phyloP scores from a whole-genome alignment of 1,139 yeast species.

The Kazachstania sp. region DNA sequence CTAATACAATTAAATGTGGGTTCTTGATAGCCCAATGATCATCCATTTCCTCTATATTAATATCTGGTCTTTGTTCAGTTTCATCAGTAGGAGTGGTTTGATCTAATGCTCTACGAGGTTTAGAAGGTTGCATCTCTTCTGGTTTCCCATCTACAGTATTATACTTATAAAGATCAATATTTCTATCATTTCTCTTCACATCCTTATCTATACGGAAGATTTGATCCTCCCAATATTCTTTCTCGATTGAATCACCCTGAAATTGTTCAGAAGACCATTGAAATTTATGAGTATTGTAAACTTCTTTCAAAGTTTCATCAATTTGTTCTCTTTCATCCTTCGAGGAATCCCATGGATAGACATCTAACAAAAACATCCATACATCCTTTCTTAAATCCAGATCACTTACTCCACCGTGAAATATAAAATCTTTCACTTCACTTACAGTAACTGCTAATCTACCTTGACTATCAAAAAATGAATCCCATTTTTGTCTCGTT shows the following conservation, averaged over 20 bases:
- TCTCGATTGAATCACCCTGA: slow-evolving; percentile 44
- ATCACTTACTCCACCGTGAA: slow-evolving; percentile 77
- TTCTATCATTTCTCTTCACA: slow-evolving; percentile 83
- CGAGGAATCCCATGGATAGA: slow-evolving; percentile 85
- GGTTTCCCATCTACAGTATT: slow-evolving; percentile 31
- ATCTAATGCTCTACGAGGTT: neutral
- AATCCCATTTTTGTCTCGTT: slow-evolving; percentile 67
- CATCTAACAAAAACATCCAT: slow-evolving; percentile 78
- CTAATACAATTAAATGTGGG: slow-evolving; percentile 59
- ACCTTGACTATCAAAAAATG: slow-evolving; percentile 75
- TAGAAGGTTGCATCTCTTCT: slow-evolving; percentile 19
- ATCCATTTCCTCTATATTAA: slow-evolving; percentile 6
- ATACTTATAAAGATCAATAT: slow-evolving; percentile 54
- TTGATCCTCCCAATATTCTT: slow-evolving; percentile 82
- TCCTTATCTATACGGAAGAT: slow-evolving; percentile 86
- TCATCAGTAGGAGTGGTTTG: neutral
- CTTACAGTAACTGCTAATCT: slow-evolving; percentile 58
- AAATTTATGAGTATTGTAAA: slow-evolving; percentile 55
- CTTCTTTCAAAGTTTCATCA: slow-evolving; percentile 47
- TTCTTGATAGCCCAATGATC: slow-evolving; percentile 49
- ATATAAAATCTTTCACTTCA: slow-evolving; percentile 73
- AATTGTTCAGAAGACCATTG: slow-evolving; percentile 42
- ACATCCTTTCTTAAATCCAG: slow-evolving; percentile 56
- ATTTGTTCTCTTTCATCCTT: slow-evolving; percentile 56
- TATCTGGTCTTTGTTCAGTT: slow-evolving; percentile 4